These are phyloP conservation scores for Phalaenopsis equestris DNA, from an alignment of 106 monocot genomes.

Conservation along the genomic window DNA sequence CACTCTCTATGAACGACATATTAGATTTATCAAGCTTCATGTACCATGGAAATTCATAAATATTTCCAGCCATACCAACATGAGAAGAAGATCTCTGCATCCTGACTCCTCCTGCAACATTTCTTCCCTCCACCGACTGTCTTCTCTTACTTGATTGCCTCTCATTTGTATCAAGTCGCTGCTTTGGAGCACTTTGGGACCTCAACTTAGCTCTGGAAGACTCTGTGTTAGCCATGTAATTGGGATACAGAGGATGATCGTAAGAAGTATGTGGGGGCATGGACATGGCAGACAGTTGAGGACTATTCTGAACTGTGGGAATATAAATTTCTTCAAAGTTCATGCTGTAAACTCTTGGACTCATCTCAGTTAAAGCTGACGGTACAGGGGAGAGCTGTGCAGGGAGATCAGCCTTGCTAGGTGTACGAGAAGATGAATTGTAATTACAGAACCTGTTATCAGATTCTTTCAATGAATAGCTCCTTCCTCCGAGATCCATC, in stretches of 20 bases:
- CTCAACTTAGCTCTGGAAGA: slow-evolving; percentile 57
- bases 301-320: slow-evolving; percentile 40
- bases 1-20: slow-evolving; percentile 43
- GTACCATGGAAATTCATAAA: slow-evolving; percentile 43
- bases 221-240: slow-evolving; percentile 78
- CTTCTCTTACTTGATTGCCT: slow-evolving; percentile 35
- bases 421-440: slow-evolving; percentile 1
- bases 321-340: slow-evolving; percentile 50
- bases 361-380: slow-evolving; percentile 38
- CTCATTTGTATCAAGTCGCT: slow-evolving; percentile 36
- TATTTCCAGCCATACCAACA: slow-evolving; percentile 28
- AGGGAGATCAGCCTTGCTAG: slow-evolving; percentile 12
- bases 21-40: slow-evolving; percentile 49
- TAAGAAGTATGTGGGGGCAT: slow-evolving; percentile 12
- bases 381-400: slow-evolving; percentile 34
- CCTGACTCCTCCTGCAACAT: slow-evolving; percentile 30
- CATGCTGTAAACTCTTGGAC: slow-evolving; percentile 36
- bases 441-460: slow-evolving; percentile 17
- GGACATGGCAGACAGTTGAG: slow-evolving; percentile 29
- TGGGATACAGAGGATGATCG: slow-evolving; percentile 27
- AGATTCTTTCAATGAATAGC: slow-evolving; percentile 19
- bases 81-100: slow-evolving; percentile 59
- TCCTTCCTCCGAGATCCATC: slow-evolving; percentile 48
- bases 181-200: slow-evolving; percentile 65
- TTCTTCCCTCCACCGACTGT: slow-evolving; percentile 30